Evolutionary conservation across 768 basidiomycete species (phyloP).

Genomic region (Tephrocybe rancida): DNA sequence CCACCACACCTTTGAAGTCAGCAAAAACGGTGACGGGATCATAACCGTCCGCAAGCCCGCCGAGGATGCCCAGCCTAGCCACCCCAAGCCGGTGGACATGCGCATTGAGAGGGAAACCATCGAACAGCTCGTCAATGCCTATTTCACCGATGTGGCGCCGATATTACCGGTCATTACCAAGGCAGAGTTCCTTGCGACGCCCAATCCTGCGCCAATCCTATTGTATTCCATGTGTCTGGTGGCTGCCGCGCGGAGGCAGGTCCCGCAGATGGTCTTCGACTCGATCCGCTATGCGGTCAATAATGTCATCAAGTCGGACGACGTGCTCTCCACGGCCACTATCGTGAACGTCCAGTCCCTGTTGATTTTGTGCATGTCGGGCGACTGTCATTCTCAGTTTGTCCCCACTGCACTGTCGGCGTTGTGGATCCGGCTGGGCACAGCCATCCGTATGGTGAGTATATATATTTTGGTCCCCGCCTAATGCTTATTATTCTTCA

Average conservation of each 20-base stretch:
- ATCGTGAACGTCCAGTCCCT: constrained; percentile 88
- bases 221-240: constrained; percentile 95
- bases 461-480: background rate
- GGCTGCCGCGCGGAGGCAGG: constrained; percentile 82
- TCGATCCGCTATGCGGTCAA: constrained; percentile 88
- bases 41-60: constrained; percentile 76
- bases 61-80: constrained; percentile 55
- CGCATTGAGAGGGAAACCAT: constrained; percentile 78
- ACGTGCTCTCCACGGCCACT: constrained; percentile 85
- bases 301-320: constrained; percentile 83
- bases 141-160: constrained; percentile 89
- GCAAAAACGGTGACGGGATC: constrained; percentile 82
- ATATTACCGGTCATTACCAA: constrained; percentile 87
- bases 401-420: constrained; percentile 86
- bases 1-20: constrained; percentile 87
- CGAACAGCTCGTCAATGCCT: constrained; percentile 85
- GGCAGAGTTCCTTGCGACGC: constrained; percentile 79
- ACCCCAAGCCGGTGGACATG: constrained; percentile 68
- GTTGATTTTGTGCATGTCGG: constrained; percentile 84
- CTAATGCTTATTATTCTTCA: constrained; percentile 27
- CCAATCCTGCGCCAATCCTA: constrained; percentile 76
- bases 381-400: constrained; percentile 89
- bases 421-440: constrained; percentile 83
- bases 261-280: constrained; percentile 86
- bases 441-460: constrained; percentile 89